Base-by-base conservation (phyloP, 345 rosid species). In the Durio zibethinus region DNA sequence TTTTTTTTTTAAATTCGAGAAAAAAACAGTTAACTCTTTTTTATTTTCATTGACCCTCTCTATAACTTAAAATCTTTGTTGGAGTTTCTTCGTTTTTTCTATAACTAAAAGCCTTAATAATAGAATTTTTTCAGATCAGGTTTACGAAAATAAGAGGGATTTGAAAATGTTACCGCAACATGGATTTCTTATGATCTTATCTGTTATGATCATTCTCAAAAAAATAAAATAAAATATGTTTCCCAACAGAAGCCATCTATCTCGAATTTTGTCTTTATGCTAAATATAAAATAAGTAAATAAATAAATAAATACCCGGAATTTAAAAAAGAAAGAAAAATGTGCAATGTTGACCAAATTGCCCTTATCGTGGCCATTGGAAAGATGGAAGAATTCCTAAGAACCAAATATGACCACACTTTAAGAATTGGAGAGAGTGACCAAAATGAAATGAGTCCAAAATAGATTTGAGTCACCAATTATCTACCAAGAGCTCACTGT, bases 381-480 rank as follows among this genome's bases (percentile, higher is more conserved):
- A 11, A 33, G 35, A 31, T 12, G 2, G 66, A 53, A 31, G 10
- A 48, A 72, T 50, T 65, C 1, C 70, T 35, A 5, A 29, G 65
- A 27, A 60, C 47, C 38, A 73, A 54, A 56, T 73, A 5, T 23
- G 70, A 72, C 77, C 83, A 76, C 80, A 31, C 21, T 65, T 54
- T n/a, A n/a, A 7, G 4, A 1, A 0, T 25, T 4, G 42, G 63
- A 4, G 71, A 77, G 70, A 61, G 70, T 56, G 54, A 56, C 62
- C 42, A 36, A 60, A 48, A 4, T 11, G 16, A 16, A 76, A 23
- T 18, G 40, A 10, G 48, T 78, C 77, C 62, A 42, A 54, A 68
- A 54, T 21, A 12, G 60, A 35, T 35, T 18, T 16, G 73, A 23
- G 11, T 8, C 48, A 25, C 60, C 16, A 42, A 16, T 40, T 40